Percentiles rank a stretch among this genome's conserved stretches.
Conservation (phyloP, 345 rosid species). For the Garcia nutans region DNA sequence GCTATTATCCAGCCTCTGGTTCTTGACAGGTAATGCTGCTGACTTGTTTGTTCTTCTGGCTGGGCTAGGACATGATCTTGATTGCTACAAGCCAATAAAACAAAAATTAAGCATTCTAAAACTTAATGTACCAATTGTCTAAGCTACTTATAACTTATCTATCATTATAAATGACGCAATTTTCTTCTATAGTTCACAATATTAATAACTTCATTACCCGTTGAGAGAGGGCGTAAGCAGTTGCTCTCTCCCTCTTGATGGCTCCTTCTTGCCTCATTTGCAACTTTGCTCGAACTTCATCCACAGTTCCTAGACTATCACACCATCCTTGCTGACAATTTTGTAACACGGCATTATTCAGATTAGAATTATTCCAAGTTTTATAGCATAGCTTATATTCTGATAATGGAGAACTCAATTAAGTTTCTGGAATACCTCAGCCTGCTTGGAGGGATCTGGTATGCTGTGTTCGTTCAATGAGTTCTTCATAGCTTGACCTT, state of each 20-base stretch:
- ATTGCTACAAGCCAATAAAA: conserved; percentile 37
- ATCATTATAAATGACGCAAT: neutral
- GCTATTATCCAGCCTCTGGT: conserved; percentile 39
- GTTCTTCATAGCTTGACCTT: conserved; percentile 34
- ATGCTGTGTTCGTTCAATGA: conserved; percentile 20
- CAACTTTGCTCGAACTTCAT: conserved; percentile 62
- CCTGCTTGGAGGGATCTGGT: conserved; percentile 55
- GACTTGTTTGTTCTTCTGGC: conserved; percentile 43
- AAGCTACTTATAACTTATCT: neutral
- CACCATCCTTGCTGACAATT: conserved; percentile 72
- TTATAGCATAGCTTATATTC: no score
- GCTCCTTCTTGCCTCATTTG: conserved; percentile 77
- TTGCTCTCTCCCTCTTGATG: conserved; percentile 90
- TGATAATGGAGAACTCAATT: neutral
- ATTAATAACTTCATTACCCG: conserved; percentile 49
- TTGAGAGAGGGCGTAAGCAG: conserved; percentile 62
- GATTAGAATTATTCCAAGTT: neutral
- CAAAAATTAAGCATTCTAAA: neutral
- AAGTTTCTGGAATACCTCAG: conserved; percentile 49
- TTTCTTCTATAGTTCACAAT: neutral
- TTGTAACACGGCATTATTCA: neutral
- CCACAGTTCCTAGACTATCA: conserved; percentile 54
- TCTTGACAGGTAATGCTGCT: conserved; percentile 31
- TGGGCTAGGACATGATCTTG: conserved; percentile 62
- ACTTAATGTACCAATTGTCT: neutral